Evolutionary conservation across 192 early-diverging fungal genomes (phyloP), one percentile per base, ranked within the genome.

Genomic region (Phlyctochytrium planicorne): DNA sequence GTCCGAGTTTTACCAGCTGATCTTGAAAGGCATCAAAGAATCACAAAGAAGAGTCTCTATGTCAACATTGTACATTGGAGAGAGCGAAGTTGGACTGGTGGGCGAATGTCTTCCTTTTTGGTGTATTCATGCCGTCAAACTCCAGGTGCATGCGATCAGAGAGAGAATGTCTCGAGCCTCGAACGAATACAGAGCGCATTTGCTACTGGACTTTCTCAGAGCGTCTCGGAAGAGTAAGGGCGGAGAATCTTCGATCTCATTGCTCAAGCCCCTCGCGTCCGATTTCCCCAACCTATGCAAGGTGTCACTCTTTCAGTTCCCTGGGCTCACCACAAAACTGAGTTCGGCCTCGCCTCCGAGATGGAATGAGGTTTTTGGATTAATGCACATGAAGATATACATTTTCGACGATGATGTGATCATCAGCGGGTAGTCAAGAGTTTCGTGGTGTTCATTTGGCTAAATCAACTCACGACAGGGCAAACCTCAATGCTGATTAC

Each of bases 361-460:
- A 47, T 95, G 94, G 68, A 98, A 94, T 71, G 97, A 99, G 77
- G 87, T 82, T 3, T 89, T 97, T 76, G 97, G 95, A 0, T 76
- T 99, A 66, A 90, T 93, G 86, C 97, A 99, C 69, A 89, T 97
- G 66, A 99, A 99, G 74, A 80, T 87, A 3, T 98, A 95, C 74
- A 79, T 90, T 1, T 94, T 95, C 75, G 96, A 98, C 73, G 85
- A 96, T 68, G 73, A 81, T 23, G 75, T 92, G 30, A 83, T 94
- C 40, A 80, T 98, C 55, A 90, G 86, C 57, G 92, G 90, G 90
- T 91, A 80, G 67, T 6, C 40, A 10, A 50, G 75, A 65, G 6
- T 20, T 36, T 20, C 50, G 20, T 47, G 20, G 23, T 17, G 32
- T 35, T 60, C 69, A n/a, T 0, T 50, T 34, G 10, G 50, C 10